phyloP scores from a whole-genome alignment of 441 rosid genomes.

The Lepidium campestre region DNA sequence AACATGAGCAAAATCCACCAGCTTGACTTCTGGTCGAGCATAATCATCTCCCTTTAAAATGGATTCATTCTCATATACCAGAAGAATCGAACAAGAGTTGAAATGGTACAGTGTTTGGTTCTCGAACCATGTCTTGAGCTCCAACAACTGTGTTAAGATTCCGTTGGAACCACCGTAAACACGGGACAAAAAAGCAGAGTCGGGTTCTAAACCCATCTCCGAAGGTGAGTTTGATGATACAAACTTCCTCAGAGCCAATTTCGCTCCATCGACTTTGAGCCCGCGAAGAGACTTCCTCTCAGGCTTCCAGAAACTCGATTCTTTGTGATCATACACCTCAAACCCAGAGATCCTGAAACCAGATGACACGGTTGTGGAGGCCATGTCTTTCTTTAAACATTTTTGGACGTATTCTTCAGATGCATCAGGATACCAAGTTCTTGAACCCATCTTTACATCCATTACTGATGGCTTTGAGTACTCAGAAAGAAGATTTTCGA shows the following conservation, averaged over 20 bases:
- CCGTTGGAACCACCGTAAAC: conserved; percentile 68
- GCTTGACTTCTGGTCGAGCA: conserved; percentile 52
- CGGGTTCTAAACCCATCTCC: conserved; percentile 35
- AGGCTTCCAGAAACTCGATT: conserved; percentile 63
- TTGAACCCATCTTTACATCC: conserved; percentile 89
- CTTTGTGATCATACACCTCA: conserved; percentile 40
- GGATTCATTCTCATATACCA: conserved; percentile 59
- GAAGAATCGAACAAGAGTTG: conserved; percentile 77
- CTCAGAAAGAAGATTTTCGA: conserved; percentile 52
- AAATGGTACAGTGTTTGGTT: conserved; percentile 83
- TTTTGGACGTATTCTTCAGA: conserved; percentile 60
- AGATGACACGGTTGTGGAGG: conserved; percentile 42
- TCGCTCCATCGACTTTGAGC: conserved; percentile 46
- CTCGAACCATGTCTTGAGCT: conserved; percentile 91
- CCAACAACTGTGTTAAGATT: conserved; percentile 67
- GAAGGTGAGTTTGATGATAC: conserved; percentile 61
- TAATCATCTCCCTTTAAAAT: conserved; percentile 27
- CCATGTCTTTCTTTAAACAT: conserved; percentile 62
- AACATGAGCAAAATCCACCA: conserved; percentile 95
- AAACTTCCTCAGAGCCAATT: conserved; percentile 59
- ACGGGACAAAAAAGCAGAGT: conserved; percentile 49
- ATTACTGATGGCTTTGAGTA: conserved; percentile 54
- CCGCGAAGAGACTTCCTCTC: conserved; percentile 44
- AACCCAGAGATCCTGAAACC: conserved; percentile 89
- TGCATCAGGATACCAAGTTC: conserved; percentile 93